Evolutionary conservation across 441 rosid genomes (phyloP).

Genomic region (Gossypium schwendimanii): DNA sequence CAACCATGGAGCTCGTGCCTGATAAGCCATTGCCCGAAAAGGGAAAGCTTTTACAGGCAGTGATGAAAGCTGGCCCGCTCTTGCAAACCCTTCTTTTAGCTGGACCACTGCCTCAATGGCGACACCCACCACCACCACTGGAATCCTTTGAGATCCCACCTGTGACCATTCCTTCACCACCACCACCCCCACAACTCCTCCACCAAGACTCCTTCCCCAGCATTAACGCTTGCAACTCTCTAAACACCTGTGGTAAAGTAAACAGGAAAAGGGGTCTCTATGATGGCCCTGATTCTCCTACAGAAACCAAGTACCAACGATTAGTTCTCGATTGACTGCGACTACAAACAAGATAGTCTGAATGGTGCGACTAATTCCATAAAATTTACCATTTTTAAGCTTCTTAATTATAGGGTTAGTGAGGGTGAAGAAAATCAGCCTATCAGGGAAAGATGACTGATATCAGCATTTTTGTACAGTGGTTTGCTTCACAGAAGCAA

Average conservation of each 20-base stretch:
- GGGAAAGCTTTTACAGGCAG: conserved; percentile 83
- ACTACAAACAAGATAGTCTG: conserved; percentile 14
- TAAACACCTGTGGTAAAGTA: conserved; percentile 40
- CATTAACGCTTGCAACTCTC: conserved; percentile 20
- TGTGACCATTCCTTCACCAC: conserved; percentile 46
- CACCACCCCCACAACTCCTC: conserved; percentile 20
- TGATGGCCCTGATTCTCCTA: conserved; percentile 49
- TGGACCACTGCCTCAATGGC: conserved; percentile 92
- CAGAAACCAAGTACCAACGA: conserved; percentile 58
- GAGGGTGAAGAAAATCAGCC: conserved; percentile 18
- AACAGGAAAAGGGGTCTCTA: conserved; percentile 58
- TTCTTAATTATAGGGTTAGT: conserved; percentile 22
- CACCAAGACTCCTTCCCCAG: conserved; percentile 39
- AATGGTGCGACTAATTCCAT: conserved; percentile 19
- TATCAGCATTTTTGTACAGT: conserved; percentile 42
- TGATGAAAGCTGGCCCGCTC: conserved; percentile 81
- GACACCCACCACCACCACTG: conserved; percentile 73
- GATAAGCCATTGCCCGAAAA: conserved; percentile 67
- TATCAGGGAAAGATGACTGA: conserved; percentile 27
- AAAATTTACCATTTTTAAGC: conserved; percentile 18
- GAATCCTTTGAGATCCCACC: conserved; percentile 77
- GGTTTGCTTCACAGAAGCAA: conserved; percentile 25
- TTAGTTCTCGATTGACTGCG: conserved; percentile 47
- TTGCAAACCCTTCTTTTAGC: conserved; percentile 77
- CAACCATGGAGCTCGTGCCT: conserved; percentile 20